Conservation (phyloP, 352 stramenopile genomes). For the Globisporangium echinulatum region DNA sequence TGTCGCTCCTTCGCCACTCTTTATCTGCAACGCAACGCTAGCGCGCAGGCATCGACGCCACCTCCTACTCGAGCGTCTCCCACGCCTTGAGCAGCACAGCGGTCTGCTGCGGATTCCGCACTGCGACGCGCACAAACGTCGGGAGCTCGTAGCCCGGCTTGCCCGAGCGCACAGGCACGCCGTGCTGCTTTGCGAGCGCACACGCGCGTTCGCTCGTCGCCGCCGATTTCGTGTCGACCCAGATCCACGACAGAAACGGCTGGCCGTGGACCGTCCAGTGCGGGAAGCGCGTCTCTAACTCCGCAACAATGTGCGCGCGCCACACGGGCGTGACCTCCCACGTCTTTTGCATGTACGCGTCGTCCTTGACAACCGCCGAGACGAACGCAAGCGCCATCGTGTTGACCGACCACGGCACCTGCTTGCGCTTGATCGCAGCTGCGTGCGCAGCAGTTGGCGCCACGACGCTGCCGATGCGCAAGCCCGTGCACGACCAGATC, state of each 20-base stretch:
- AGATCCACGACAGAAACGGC: slow-evolving; percentile 83
- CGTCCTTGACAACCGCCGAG: slow-evolving; percentile 75
- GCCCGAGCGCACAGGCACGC: slow-evolving; percentile 80
- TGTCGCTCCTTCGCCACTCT: too few relatives aligned
- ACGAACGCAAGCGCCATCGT: slow-evolving; percentile 86
- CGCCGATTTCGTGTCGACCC: slow-evolving; percentile 79
- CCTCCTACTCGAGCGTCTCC: slow-evolving; percentile 29
- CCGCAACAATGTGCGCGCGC: slow-evolving; percentile 51
- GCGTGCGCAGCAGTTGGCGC: slow-evolving; percentile 72
- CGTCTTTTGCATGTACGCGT: slow-evolving; percentile 72
- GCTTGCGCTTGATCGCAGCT: slow-evolving; percentile 84
- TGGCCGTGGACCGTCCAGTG: slow-evolving; percentile 65
- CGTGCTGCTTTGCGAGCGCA: slow-evolving; percentile 69
- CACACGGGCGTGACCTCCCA: slow-evolving; percentile 82
- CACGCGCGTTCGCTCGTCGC: slow-evolving; percentile 50
- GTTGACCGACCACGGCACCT: slow-evolving; percentile 90
- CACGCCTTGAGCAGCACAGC: slow-evolving; percentile 70
- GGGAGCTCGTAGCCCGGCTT: slow-evolving; percentile 86
- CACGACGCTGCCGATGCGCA: slow-evolving; percentile 85
- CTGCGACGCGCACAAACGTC: slow-evolving; percentile 79
- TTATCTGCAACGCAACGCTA: too few relatives aligned
- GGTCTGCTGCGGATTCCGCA: slow-evolving; percentile 68
- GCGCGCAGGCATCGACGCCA: too few relatives aligned
- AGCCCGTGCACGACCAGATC: slow-evolving; percentile 89
- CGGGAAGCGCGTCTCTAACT: slow-evolving; percentile 55